Evolutionary conservation across 2,329 filamentous ascomycete genomes (phyloP).

Genomic region (Epichloe sp.): DNA sequence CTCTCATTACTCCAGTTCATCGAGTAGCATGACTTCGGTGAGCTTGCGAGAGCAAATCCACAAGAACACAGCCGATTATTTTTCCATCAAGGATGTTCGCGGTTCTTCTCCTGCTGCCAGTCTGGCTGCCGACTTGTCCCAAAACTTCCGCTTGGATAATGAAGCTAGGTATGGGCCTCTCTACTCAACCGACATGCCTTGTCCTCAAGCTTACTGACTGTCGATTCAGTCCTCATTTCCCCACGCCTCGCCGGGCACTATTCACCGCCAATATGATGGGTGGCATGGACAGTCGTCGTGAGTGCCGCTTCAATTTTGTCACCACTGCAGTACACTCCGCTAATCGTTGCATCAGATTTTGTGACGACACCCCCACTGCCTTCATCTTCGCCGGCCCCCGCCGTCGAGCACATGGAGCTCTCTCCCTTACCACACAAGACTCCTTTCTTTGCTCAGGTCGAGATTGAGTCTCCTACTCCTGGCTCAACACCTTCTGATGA

Average conservation of each 20-base stretch:
- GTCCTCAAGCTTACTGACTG: background rate
- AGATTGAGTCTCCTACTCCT: constrained; percentile 61
- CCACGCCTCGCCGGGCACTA: constrained; percentile 27
- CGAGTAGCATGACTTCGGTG: constrained; percentile 51
- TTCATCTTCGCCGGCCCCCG: constrained; percentile 65
- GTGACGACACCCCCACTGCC: constrained; percentile 73
- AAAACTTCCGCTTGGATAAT: constrained; percentile 90
- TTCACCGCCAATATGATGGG: constrained; percentile 27
- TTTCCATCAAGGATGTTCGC: constrained; percentile 61
- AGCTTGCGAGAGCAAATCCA: constrained; percentile 67
- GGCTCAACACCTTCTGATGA: constrained; percentile 29
- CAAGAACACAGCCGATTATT: constrained; percentile 58
- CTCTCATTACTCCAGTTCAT: constrained; percentile 34
- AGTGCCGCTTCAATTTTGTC: background rate
- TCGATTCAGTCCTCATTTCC: constrained; percentile 25
- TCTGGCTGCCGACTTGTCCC: constrained; percentile 83
- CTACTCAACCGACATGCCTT: background rate
- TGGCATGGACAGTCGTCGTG: constrained; percentile 23
- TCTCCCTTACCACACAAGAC: constrained; percentile 85
- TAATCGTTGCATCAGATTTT: constrained; percentile 37
- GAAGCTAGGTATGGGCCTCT: constrained; percentile 54
- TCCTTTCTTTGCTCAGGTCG: constrained; percentile 51
- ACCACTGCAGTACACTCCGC: background rate
- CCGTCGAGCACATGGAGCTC: constrained; percentile 77
- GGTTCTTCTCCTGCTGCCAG: constrained; percentile 86